Percentiles rank a stretch among this genome's conserved stretches.
Evolutionary conservation across 371 early-diverging fungal genomes (phyloP).

Genomic region (Encephalitozoon cuniculi): DNA sequence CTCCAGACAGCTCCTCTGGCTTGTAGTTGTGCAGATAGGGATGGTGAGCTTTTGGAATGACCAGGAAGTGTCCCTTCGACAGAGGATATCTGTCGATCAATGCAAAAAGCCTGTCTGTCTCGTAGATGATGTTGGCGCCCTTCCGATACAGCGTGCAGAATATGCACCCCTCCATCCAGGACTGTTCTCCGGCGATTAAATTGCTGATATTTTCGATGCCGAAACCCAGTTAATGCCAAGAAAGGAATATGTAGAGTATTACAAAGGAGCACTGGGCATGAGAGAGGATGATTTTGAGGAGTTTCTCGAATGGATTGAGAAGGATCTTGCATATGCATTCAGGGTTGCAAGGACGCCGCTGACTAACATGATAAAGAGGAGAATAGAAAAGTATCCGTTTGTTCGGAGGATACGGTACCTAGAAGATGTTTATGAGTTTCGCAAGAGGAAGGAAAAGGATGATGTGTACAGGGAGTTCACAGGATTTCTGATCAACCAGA

Average conservation of each 20-base stretch:
- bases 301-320: constrained; percentile 28
- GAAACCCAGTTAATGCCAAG: constrained; percentile 21
- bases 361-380: constrained; percentile 14
- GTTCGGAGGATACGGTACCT: constrained; percentile 36
- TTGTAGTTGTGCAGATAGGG: constrained; percentile 33
- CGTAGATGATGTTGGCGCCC: constrained; percentile 40
- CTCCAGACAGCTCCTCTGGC: constrained; percentile 29
- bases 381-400: constrained; percentile 17
- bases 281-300: constrained; percentile 23
- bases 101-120: constrained; percentile 38
- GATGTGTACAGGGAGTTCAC: constrained; percentile 32
- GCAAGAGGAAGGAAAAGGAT: constrained; percentile 14
- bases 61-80: constrained; percentile 54
- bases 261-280: constrained; percentile 33
- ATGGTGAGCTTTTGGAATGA: constrained; percentile 57
- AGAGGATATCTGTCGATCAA: constrained; percentile 57
- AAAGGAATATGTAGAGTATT: constrained; percentile 39
- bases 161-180: constrained; percentile 35
- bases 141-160: constrained; percentile 51
- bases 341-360: constrained; percentile 36
- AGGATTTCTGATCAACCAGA: constrained; percentile 41
- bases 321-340: constrained; percentile 51
- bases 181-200: background rate
- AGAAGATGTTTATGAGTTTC: constrained; percentile 39
- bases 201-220: background rate